These are phyloP conservation scores for Entophlyctis luteolus DNA, from an alignment of 192 early-diverging fungal genomes.

Conservation along the genomic window DNA sequence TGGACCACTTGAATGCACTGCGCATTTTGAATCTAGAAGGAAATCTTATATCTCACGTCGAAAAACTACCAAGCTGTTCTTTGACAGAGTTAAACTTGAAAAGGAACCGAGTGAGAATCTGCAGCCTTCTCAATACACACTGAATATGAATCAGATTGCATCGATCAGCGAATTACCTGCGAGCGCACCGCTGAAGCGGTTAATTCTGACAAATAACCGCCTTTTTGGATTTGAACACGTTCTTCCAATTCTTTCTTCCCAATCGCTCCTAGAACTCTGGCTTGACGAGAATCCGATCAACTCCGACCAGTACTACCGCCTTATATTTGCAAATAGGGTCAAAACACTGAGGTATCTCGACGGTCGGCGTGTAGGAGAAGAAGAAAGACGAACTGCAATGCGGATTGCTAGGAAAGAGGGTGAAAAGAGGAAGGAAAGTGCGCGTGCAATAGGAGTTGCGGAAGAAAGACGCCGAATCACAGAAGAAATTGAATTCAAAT, in stretches of 20 bases:
- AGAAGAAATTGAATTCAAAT: slow-evolving; percentile 24
- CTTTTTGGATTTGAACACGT: slow-evolving; percentile 36
- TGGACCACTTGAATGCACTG: slow-evolving; percentile 33
- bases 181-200: slow-evolving; percentile 27
- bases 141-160: no score
- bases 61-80: slow-evolving; percentile 18
- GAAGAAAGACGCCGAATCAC: slow-evolving; percentile 36
- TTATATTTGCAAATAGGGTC: slow-evolving; percentile 38
- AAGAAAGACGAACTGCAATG: slow-evolving; percentile 41
- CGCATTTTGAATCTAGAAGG: slow-evolving; percentile 52
- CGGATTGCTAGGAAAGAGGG: slow-evolving; percentile 43
- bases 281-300: slow-evolving; percentile 38
- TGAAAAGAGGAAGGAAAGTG: slow-evolving; percentile 38
- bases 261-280: slow-evolving; percentile 22
- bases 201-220: slow-evolving; percentile 32
- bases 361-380: slow-evolving; percentile 44
- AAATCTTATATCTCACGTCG: slow-evolving; percentile 34
- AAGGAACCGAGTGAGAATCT: slow-evolving; percentile 39
- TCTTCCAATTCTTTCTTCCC: slow-evolving; percentile 3
- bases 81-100: slow-evolving; percentile 49
- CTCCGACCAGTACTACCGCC: slow-evolving; percentile 30
- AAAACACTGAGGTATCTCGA: slow-evolving; percentile 42
- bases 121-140: no score
- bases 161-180: slow-evolving; percentile 7
- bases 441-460: slow-evolving; percentile 21